phyloP scores from a whole-genome alignment of 2,329 filamentous ascomycete species.

The Amylocarpus encephaloides region DNA sequence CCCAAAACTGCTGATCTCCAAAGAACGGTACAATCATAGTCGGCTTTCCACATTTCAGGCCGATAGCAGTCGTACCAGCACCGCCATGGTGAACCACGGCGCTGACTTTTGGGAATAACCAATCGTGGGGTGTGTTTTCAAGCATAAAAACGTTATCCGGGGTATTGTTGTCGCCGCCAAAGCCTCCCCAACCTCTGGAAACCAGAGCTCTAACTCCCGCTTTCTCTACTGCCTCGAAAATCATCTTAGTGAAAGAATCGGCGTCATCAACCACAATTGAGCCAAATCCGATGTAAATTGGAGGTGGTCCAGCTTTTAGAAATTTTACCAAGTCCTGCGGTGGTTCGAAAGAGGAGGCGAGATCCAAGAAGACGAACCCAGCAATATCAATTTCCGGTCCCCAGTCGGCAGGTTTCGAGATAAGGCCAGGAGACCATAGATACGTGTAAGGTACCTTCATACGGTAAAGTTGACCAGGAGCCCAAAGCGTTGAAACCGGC shows the following conservation, averaged over 20 bases:
- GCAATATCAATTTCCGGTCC: constrained; percentile 64
- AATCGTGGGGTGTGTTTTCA: constrained; percentile 70
- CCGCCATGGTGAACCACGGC: constrained; percentile 72
- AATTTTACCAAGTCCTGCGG: constrained; percentile 50
- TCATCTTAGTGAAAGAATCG: constrained; percentile 60
- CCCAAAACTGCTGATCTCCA: constrained; percentile 75
- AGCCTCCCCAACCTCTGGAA: constrained; percentile 69
- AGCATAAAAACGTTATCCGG: constrained; percentile 65
- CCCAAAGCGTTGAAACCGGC: constrained; percentile 70
- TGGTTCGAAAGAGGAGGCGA: constrained; percentile 55
- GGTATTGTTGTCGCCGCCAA: constrained; percentile 52
- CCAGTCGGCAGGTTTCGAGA: constrained; percentile 64
- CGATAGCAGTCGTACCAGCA: constrained; percentile 69
- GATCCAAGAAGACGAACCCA: constrained; percentile 72
- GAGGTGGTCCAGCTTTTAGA: constrained; percentile 48
- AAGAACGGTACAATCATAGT: constrained; percentile 77
- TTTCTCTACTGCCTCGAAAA: constrained; percentile 60
- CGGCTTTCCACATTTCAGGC: constrained; percentile 63
- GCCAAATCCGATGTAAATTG: constrained; percentile 71
- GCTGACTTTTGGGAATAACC: constrained; percentile 62
- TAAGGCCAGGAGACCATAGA: constrained; percentile 59
- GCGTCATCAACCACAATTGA: constrained; percentile 71
- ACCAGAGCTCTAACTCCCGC: constrained; percentile 66
- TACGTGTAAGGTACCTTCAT: constrained; percentile 73
- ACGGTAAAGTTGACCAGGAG: constrained; percentile 64